These are phyloP conservation scores for Cyclotella choctawhatcheeana DNA, from an alignment of 108 stramenopile species.

Conservation along the genomic window DNA sequence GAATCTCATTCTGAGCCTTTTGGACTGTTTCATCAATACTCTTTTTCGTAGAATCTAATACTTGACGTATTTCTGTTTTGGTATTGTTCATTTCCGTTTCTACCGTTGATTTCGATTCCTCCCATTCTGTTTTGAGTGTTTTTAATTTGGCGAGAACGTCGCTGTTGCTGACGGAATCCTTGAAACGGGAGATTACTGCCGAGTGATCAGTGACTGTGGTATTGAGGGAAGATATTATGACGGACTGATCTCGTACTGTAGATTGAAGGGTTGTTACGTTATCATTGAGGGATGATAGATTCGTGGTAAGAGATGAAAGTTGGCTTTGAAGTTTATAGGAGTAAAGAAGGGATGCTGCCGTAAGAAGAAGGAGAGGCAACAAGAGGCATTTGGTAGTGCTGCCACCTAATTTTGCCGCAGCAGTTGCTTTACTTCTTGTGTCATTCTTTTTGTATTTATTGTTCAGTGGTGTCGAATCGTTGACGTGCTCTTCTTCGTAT, in stretches of 20 bases:
- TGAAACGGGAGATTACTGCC: constrained; percentile 72
- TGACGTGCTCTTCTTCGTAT: not conserved
- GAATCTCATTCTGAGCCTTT: constrained; percentile 40
- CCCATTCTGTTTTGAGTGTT: constrained; percentile 46
- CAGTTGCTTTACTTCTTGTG: not conserved
- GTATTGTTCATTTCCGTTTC: constrained; percentile 67
- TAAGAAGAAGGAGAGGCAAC: constrained; percentile 20
- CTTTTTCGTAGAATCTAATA: constrained; percentile 26
- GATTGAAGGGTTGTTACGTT: constrained; percentile 13
- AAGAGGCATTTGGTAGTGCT: constrained; percentile 11
- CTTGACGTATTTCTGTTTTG: constrained; percentile 35
- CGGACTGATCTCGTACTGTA: not conserved
- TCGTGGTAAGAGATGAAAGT: constrained; percentile 22
- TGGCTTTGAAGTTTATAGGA: constrained; percentile 26
- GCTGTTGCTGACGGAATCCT: constrained; percentile 76
- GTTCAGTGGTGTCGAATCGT: not conserved
- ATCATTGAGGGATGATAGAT: not conserved
- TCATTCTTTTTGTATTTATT: constrained; percentile 6
- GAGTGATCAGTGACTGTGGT: constrained; percentile 47
- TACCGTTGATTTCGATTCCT: constrained; percentile 45
- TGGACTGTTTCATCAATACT: constrained; percentile 35
- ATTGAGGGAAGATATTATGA: constrained; percentile 4
- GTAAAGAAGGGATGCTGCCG: constrained; percentile 17
- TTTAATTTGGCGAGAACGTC: constrained; percentile 70
- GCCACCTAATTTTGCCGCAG: not conserved